phyloP scores from a whole-genome alignment of 1,284 basidiomycete genomes.

The Ceratobasidium sp. region DNA sequence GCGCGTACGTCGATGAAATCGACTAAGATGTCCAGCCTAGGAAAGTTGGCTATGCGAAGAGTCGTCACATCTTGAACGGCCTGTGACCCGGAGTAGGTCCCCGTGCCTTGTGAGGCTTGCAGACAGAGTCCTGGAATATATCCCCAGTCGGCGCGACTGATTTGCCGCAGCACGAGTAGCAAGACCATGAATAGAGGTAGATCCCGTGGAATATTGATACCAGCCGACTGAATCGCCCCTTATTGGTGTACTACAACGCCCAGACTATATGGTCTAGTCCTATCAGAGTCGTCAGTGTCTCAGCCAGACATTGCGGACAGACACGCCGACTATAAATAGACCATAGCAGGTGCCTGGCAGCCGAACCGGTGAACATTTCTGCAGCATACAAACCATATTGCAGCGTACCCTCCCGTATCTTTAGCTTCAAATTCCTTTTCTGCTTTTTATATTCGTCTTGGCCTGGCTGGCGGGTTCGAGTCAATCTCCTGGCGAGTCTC shows the following conservation, averaged over 20 bases:
- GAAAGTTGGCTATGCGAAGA: background rate
- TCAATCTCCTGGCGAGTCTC: too few species aligned
- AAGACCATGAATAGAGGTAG: slow-evolving; percentile 35
- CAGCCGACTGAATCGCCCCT: slow-evolving; percentile 30
- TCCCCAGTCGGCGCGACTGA: slow-evolving; percentile 8
- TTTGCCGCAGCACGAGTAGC: slow-evolving; percentile 13
- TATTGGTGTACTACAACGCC: slow-evolving; percentile 42
- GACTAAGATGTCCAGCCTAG: background rate
- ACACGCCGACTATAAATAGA: background rate
- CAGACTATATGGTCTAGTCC: background rate
- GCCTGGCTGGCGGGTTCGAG: too few species aligned
- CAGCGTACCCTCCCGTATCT: too few species aligned
- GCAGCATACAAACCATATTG: too few species aligned
- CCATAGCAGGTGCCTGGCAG: background rate
- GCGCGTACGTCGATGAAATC: too few species aligned
- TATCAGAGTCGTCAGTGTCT: background rate
- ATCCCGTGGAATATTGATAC: slow-evolving; percentile 27
- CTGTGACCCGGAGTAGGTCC: too few species aligned
- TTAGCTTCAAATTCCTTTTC: too few species aligned
- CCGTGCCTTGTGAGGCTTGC: too few species aligned
- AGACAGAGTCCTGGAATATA: background rate
- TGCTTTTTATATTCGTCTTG: too few species aligned
- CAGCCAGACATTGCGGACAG: background rate
- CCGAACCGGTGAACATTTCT: too few species aligned
- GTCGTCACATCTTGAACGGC: too few species aligned